Base-by-base conservation (phyloP, 73 alveolate species). In the Paramecium biaurelia region DNA sequence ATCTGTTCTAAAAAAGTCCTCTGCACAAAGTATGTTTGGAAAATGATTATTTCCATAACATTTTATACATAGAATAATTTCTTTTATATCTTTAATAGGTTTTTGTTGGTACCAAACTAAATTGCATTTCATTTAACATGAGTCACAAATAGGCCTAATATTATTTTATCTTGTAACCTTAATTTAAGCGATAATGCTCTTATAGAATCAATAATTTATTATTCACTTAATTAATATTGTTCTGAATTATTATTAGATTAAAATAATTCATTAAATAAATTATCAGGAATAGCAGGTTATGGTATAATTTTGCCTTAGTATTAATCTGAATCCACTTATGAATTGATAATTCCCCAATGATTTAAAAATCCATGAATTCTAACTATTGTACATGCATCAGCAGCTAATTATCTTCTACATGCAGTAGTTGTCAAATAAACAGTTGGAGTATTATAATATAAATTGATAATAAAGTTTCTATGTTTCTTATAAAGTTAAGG, bases 261-360 rank as follows among this genome's bases (percentile, higher is more conserved):
- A 32, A 63, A 14, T 30, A 63, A 63, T 63, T 63, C 45, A 26
- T 26, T 63, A 24, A 63, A 63, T 26, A 63, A 63, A 63, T 63
- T 32, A 63, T 63, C 45, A 28, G 84, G 84, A 63, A 63, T 12
- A 63, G 45, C 84, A 57, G 89, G 93, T 84, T 89, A 45, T 1
- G 89, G 92, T 35, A 84, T 24, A 5, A 96, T 92, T 86, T 96
- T 96, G 88, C 94, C 95, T 23, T 99, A 99, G 68, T 96, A 96
- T 24, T 53, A 85, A 89, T 94, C 96, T 10, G 99, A 99, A 35
- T 97, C 99, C 20, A 97, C 98, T 85, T 95, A 94, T 92, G 95
- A 97, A 95, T 98, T 98, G 42, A 98, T 97, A 14, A 98, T 92
- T 15, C 99, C 99, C 99, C 99, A 98, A 43, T 94, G 95, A 93